These are phyloP conservation scores for Flaveria trinervia DNA, from an alignment of 129 eudicot genomes.

Conservation along the genomic window DNA sequence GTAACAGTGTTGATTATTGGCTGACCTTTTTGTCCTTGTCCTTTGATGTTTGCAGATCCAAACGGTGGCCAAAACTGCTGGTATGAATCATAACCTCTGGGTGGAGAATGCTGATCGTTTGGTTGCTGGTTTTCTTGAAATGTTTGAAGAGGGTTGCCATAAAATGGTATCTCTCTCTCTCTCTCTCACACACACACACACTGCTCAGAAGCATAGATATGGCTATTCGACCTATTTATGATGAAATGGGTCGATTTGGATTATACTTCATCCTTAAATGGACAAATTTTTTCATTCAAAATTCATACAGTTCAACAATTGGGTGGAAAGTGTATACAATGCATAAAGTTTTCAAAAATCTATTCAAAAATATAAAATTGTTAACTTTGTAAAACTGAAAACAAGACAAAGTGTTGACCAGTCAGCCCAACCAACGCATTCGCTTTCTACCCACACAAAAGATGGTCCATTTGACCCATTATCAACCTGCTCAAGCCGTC, in stretches of 20 bases:
- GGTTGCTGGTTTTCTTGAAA: slow-evolving; percentile 99
- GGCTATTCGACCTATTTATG: background rate
- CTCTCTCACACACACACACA: background rate
- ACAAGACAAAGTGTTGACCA: background rate
- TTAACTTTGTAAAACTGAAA: background rate
- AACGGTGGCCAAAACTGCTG: slow-evolving; percentile 76
- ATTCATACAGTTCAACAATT: background rate
- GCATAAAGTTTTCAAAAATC: background rate
- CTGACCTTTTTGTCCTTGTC: slow-evolving; percentile 10
- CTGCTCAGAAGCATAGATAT: background rate
- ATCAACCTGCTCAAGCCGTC: background rate
- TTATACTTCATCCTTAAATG: background rate
- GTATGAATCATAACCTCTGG: slow-evolving; percentile 72
- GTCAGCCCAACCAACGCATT: background rate
- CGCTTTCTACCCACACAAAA: background rate
- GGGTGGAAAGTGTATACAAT: background rate
- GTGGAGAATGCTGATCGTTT: slow-evolving; percentile 96
- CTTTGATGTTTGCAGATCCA: slow-evolving; percentile 56
- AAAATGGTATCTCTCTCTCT: slow-evolving; percentile 55
- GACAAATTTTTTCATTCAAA: background rate
- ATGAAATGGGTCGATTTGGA: background rate
- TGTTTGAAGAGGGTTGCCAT: slow-evolving; percentile 98
- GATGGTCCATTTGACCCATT: background rate
- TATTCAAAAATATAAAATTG: too few relatives aligned
- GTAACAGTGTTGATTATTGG: background rate